Conservation (phyloP, 441 rosid genomes). For the Erodium moschatum region DNA sequence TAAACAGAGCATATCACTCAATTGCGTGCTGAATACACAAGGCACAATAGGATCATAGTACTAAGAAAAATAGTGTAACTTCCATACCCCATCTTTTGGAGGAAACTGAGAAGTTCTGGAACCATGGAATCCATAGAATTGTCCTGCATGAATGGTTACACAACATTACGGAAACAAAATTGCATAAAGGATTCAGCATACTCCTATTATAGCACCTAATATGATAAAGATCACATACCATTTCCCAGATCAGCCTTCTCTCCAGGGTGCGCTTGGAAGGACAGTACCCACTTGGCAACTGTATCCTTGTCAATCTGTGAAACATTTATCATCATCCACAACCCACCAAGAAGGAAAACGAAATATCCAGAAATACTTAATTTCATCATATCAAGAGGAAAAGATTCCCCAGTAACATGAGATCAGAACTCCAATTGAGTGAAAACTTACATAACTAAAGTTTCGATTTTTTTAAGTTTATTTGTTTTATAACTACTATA, state of each 20-base stretch:
- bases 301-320: conserved; percentile 59
- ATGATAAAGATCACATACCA: conserved; percentile 33
- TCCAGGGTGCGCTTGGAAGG: conserved; percentile 57
- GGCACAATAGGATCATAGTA: background rate
- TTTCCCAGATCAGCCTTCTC: conserved; percentile 32
- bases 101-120: conserved; percentile 73
- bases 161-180: background rate
- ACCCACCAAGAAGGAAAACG: background rate
- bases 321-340: conserved; percentile 9
- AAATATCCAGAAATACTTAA: background rate
- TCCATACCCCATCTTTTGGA: conserved; percentile 41
- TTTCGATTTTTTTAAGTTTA: background rate
- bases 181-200: background rate
- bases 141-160: conserved; percentile 35
- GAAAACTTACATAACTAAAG: background rate
- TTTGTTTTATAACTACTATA: background rate
- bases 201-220: background rate
- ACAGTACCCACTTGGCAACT: conserved; percentile 68
- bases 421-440: conserved; percentile 1
- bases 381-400: background rate
- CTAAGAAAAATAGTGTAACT: background rate
- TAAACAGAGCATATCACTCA: conserved; percentile 13
- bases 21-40: background rate
- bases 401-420: background rate
- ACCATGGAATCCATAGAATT: conserved; percentile 76